A percentile compares a stretch with the other conserved stretches of the same genome.
Conservation (phyloP, 805 yeast species). For the Wickerhamiella slavikovae region DNA sequence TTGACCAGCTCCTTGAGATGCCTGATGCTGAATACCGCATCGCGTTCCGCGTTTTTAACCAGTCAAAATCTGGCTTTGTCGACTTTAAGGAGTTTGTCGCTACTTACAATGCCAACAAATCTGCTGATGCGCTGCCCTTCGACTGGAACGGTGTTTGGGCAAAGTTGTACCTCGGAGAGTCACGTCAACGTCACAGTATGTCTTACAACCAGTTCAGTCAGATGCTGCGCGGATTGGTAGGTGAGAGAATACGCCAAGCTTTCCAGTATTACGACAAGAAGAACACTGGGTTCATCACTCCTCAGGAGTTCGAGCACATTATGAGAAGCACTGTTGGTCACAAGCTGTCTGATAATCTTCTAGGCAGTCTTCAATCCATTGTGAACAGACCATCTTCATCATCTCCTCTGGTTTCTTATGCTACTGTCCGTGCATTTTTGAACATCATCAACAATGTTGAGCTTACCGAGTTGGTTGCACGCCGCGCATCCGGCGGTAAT, state of each 20-base stretch:
- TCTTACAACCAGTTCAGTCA: constrained; percentile 24
- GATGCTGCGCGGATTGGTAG: constrained; percentile 25
- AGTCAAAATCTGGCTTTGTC: constrained; percentile 19
- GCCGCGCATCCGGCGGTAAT: constrained; percentile 15
- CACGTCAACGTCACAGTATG: constrained; percentile 19
- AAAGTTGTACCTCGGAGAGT: constrained; percentile 21
- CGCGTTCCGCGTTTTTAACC: constrained; percentile 26
- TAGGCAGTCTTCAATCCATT: constrained; percentile 20
- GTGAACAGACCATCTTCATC: constrained; percentile 16
- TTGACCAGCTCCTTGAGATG: constrained; percentile 34
- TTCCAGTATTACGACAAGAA: constrained; percentile 19
- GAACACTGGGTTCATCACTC: constrained; percentile 21
- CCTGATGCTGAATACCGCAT: constrained; percentile 35
- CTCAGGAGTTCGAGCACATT: constrained; percentile 21
- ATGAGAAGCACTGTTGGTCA: constrained; percentile 21
- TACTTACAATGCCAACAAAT: constrained; percentile 18
- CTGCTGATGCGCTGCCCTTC: constrained; percentile 20
- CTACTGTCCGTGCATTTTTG: constrained; percentile 24
- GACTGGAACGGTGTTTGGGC: constrained; percentile 26
- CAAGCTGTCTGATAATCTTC: constrained; percentile 22
- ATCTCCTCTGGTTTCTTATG: constrained; percentile 19
- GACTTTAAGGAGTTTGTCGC: constrained; percentile 22
- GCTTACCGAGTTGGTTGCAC: constrained; percentile 19
- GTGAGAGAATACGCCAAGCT: constrained; percentile 27
- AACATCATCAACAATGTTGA: constrained; percentile 23